Evolutionary conservation across 257 asterid genomes (phyloP), one percentile per base, ranked within the genome.

Genomic region (Voacanga thouarsii): DNA sequence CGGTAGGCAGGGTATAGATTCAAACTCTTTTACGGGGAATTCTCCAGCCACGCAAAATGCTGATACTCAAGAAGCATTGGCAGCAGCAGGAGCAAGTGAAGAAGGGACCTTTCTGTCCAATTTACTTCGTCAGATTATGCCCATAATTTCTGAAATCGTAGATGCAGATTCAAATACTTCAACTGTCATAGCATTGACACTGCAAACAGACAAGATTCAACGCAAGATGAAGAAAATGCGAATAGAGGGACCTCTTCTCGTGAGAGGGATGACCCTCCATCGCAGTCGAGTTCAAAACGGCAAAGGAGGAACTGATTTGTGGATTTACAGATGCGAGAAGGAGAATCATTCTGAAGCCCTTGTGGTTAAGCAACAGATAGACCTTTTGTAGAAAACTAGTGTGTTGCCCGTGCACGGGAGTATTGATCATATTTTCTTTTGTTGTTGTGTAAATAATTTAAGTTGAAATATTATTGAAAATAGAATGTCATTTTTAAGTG

Each of bases 81-180:
- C 45, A 80, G 88, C 72, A 43, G 84, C 78, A 56, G 63, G 85
- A 45, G 74, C 88, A 41, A 87, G 85, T 63, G 91, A 85, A 43
- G 93, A 94, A 75, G 98, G 97, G 78, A 61, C 84, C 43, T 10
- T 85, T 55, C 84, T 94, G 60, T 92, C 98, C 1, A 88, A 87
- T 80, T 72, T 92, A 56, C 88, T 94, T 26, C 97, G 87, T 50
- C 94, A 91, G 78, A 83, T 94, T 69, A 86, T 92, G 90, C 98
- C 98, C 68, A 71, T 91, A 47, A 83, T 94, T 80, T 81, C 96
- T 39, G 90, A 87, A 83, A 83, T 79, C 57, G 69, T 67, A 61
- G 90, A 79, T 61, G 66, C 89, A 65, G 83, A 80, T 67, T 59
- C 87, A 24, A 85, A 72, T 73, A 65, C 30, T 56, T 30, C 80